phyloP scores from a whole-genome alignment of 148 eudicot genomes.

The Persicaria maculosa region DNA sequence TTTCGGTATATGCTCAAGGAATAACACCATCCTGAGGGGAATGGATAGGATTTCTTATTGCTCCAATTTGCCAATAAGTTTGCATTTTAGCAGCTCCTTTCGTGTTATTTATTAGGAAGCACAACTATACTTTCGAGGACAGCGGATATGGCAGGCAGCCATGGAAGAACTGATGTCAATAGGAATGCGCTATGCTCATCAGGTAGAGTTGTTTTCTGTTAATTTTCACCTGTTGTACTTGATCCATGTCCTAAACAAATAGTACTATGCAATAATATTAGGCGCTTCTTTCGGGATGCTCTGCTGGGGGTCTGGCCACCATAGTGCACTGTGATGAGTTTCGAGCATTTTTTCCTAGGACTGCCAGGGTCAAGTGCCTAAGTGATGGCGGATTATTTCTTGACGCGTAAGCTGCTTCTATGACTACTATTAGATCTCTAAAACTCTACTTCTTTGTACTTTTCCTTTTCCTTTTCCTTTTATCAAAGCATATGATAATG shows the following conservation, averaged over 20 bases:
- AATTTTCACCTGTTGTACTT: neutral
- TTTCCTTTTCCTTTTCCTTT: neutral
- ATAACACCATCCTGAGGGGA: neutral
- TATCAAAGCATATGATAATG: neutral
- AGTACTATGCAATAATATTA: constrained; percentile 17
- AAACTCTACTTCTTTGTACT: neutral
- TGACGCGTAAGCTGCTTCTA: constrained; percentile 57
- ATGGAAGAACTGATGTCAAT: constrained; percentile 68
- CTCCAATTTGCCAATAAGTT: neutral
- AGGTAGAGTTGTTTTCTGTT: constrained; percentile 29
- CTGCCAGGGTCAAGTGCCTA: constrained; percentile 38
- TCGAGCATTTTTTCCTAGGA: constrained; percentile 25
- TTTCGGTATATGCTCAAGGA: neutral
- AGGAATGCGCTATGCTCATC: constrained; percentile 75
- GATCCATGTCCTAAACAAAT: neutral
- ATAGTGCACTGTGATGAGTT: constrained; percentile 47
- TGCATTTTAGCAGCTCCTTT: neutral
- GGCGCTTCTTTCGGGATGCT: constrained; percentile 56
- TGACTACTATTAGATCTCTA: neutral
- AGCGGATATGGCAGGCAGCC: constrained; percentile 69
- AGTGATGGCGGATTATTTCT: constrained; percentile 92
- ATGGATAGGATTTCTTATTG: neutral
- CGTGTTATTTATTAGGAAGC: constrained; percentile 36
- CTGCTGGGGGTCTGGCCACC: constrained; percentile 49
- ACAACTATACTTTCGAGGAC: constrained; percentile 70